Base-by-base conservation (phyloP, 2,329 filamentous ascomycete species). In the Botrytis galanthina region DNA sequence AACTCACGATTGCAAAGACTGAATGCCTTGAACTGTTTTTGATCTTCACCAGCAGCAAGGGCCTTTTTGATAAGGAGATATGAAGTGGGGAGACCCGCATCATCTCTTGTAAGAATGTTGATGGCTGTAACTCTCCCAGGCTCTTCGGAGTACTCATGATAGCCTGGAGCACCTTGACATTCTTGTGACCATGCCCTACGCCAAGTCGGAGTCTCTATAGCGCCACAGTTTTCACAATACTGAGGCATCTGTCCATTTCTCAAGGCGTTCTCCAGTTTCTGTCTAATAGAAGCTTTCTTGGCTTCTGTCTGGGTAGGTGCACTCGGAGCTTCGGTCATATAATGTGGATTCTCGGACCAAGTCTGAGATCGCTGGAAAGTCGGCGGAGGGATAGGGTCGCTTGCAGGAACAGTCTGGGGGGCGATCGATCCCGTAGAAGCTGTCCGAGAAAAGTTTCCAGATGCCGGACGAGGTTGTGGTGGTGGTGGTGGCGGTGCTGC, bases 191-290 rank as follows among this genome's bases (percentile, higher is more conserved):
- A 98, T 20, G 96, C 93, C 80, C 95, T 96, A 74, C 96, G 91
- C 96, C 96, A 99, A 0, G 95, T 98, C 0, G 95, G 93, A 0
- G 96, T 99, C 79, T 98, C 93, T 73, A 99, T 97, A 10, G 94
- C 93, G 9, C 96, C 96, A 79, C 96, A 99, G 79, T 98, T 97
- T 76, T 89, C 89, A 81, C 96, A 99, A 80, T 91, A 98, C 1
- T 92, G 91, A 0, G 96, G 96, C 86, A 95, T 92, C 76, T 94
- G 89, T 8, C 96, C 96, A 72, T 90, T 89, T n/a, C 87, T 87
- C 71, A 98, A 90, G 0, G 89, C 90, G 57, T 85, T 84, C 76
- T 91, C 87, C 2, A 91, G 80, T 60, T 86, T 86, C 75, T 90
- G 86, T 78, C 89, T 78, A 32, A 81, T 81, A 32, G 76, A 76